Evolutionary conservation across 805 yeast genomes (phyloP).

Genomic region (Lipomyces lipofer): DNA sequence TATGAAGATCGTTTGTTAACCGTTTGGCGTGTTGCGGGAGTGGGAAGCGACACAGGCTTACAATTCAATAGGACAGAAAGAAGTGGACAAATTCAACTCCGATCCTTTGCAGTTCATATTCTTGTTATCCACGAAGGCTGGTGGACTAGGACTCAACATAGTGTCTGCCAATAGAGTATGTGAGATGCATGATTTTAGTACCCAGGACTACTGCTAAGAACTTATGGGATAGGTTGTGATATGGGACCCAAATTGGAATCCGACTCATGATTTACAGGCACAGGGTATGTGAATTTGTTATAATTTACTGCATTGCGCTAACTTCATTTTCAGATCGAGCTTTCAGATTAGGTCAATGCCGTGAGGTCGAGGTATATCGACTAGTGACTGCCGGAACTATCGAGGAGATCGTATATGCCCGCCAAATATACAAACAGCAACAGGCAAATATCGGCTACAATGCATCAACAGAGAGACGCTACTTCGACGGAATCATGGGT

Average conservation of each 20-base stretch:
- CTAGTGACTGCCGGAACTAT: slow-evolving; percentile 23
- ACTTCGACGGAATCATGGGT: slow-evolving; percentile 25
- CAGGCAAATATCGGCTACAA: slow-evolving; percentile 28
- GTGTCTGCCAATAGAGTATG: slow-evolving; percentile 28
- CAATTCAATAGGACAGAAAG: slow-evolving; percentile 8
- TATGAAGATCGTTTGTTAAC: slow-evolving; percentile 12
- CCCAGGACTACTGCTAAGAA: too few relatives aligned
- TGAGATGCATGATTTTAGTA: too few relatives aligned
- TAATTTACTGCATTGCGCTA: background rate
- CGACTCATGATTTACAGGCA: slow-evolving; percentile 29
- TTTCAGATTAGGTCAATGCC: slow-evolving; percentile 24
- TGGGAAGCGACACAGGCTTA: too few relatives aligned
- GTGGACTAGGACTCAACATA: slow-evolving; percentile 26
- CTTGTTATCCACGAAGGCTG: slow-evolving; percentile 26
- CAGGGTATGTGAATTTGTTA: slow-evolving; percentile 2
- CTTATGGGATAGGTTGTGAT: too few relatives aligned
- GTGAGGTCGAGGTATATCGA: slow-evolving; percentile 27
- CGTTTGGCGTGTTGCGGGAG: background rate
- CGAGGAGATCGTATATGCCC: slow-evolving; percentile 27
- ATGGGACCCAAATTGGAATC: slow-evolving; percentile 29
- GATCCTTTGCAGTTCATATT: slow-evolving; percentile 18
- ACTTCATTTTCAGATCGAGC: slow-evolving; percentile 13
- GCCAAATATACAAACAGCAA: slow-evolving; percentile 30
- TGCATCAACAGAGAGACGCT: slow-evolving; percentile 23
- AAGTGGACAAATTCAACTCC: slow-evolving; percentile 18